Base-by-base conservation (phyloP, 176 grass and related monocot species). In the Bonia amplexicaulis region DNA sequence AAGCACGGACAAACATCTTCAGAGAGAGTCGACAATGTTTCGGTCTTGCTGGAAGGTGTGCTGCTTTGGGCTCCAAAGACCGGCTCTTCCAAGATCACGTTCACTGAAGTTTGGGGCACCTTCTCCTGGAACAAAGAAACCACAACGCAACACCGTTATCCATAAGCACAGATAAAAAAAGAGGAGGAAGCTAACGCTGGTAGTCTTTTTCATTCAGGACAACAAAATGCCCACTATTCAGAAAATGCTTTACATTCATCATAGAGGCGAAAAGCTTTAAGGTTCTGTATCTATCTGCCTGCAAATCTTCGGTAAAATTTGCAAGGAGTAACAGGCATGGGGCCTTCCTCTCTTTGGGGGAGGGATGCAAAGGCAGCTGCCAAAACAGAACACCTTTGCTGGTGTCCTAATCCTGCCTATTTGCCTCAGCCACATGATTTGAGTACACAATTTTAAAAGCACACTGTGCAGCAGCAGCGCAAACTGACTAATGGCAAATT, bases 61-160 rank as follows among this genome's bases (percentile, higher is more conserved):
- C 27, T 60, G 41, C 49, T 62, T 61, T n/a, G 74, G 1, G 76
- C 57, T 79, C 40, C 55, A 12, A 37, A 66, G 47, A 44, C 0
- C 42, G 41, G 77, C 45, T 82, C 69, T 68, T 80, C 60, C 66
- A 42, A 76, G 55, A 55, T 73, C 55, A 70, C 52, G 12, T 74
- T 92, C 54, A 92, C 52, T 86, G 87, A 7, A 19, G 54, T n/a
- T 92, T 92, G 62, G 27, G 55, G 88, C 87, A 79, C 90, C 80
- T 90, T 53, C 73, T 52, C 90, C 90, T 95, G 93, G 54, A 89
- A 88, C 8, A 93, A 93, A 84, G 81, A 63, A 89, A 81, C 12
- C 20, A 73, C 2, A 51, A 58, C 0, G 22, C 0, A 12, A 73
- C 12, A 67, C 4, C 2, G 7, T 59, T 66, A 74, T 84, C 63